Evolutionary conservation across 805 yeast genomes (phyloP).

Genomic region (Kazachstania psychrophila): DNA sequence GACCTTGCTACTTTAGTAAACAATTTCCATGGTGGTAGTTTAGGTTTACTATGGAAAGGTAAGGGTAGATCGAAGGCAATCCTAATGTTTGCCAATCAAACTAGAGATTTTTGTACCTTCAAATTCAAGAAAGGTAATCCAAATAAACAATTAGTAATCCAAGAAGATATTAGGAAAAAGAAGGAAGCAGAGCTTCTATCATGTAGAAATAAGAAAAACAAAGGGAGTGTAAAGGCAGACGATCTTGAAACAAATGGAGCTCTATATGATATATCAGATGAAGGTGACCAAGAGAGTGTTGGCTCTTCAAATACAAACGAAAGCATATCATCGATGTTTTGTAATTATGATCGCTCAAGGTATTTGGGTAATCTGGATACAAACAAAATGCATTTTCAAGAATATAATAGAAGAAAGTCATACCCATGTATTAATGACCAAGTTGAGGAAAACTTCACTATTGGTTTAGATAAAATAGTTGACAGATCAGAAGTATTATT

Average conservation of each 20-base stretch:
- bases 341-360: slow-evolving; percentile 6
- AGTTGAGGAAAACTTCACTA: background rate
- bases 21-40: slow-evolving; percentile 25
- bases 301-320: background rate
- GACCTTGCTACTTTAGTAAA: slow-evolving; percentile 30
- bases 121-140: slow-evolving; percentile 22
- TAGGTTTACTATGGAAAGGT: slow-evolving; percentile 41
- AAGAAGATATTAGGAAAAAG: slow-evolving; percentile 2
- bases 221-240: background rate
- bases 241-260: too few relatives aligned
- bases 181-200: background rate
- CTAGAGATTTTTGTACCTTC: slow-evolving; percentile 14
- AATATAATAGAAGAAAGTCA: slow-evolving; percentile 23
- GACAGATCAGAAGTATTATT: slow-evolving; percentile 5
- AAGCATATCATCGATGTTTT: slow-evolving; percentile 7
- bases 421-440: slow-evolving; percentile 13
- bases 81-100: slow-evolving; percentile 5
- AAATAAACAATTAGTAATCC: slow-evolving; percentile 10
- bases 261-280: too few relatives aligned
- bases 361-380: slow-evolving; percentile 1
- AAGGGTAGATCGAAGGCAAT: slow-evolving; percentile 36
- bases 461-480: background rate
- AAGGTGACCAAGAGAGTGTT: background rate
- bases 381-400: slow-evolving; percentile 15
- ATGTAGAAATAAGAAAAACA: background rate